phyloP scores from a whole-genome alignment of 169 alveolate genomes.

The Blepharisma undulans region DNA sequence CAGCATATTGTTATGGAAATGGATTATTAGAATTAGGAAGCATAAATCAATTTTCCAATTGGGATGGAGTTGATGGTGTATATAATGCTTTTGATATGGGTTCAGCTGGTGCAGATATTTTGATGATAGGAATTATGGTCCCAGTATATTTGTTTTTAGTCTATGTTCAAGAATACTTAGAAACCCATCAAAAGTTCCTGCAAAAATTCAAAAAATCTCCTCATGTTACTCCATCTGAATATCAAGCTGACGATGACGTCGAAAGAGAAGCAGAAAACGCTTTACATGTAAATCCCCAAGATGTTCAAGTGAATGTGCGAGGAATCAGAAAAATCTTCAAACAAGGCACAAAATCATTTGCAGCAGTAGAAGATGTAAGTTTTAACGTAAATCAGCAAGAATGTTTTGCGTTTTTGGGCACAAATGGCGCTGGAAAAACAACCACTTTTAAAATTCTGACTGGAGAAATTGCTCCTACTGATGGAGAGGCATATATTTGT shows the following conservation, averaged over 20 bases:
- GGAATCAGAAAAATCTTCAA: not conserved
- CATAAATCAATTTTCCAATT: not conserved
- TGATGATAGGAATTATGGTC: slow-evolving; percentile 25
- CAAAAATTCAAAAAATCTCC: not conserved
- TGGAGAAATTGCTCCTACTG: slow-evolving; percentile 65
- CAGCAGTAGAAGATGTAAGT: slow-evolving; percentile 71
- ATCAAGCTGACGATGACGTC: slow-evolving; percentile 24
- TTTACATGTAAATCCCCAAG: not conserved
- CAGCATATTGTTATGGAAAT: not conserved
- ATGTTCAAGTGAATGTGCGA: slow-evolving; percentile 11
- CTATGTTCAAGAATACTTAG: slow-evolving; percentile 39
- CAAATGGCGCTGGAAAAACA: slow-evolving; percentile 90
- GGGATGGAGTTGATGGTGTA: not conserved
- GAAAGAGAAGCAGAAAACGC: not conserved
- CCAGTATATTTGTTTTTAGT: slow-evolving; percentile 26
- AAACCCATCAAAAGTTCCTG: not conserved
- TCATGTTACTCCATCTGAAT: slow-evolving; percentile 25
- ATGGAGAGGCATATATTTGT: slow-evolving; percentile 66
- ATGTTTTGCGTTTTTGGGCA: slow-evolving; percentile 67
- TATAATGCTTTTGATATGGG: not conserved
- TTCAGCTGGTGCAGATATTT: slow-evolving; percentile 41
- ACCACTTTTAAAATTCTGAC: slow-evolving; percentile 84
- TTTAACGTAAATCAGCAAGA: slow-evolving; percentile 76
- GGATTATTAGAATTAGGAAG: not conserved
- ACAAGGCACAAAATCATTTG: not conserved